Base-by-base conservation (phyloP, 2,329 filamentous ascomycete species). In the Ophiobolus disseminans region DNA sequence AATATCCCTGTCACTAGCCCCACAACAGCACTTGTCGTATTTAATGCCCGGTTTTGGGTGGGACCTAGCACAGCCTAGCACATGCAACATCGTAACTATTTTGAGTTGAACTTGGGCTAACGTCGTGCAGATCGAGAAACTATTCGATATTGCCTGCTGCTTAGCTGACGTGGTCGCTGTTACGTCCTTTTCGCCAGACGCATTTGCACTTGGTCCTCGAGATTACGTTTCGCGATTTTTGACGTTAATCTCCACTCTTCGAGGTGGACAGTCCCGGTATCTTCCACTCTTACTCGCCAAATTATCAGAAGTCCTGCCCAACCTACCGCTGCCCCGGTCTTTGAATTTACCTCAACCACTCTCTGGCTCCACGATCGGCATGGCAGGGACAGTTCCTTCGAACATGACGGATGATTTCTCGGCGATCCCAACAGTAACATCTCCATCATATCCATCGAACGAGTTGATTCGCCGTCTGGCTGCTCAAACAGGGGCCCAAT, bases 261-360 rank as follows among this genome's bases (percentile, higher is more conserved):
- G 89, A n/a, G 86, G 84, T 48, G 89, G 89, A 5, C 82, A 92
- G 47, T 82, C 87, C 53, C 86, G 88, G 41, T 94, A 91, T 67
- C 77, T 93, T 11, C 90, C 90, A 2, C 79, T 95, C 0, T 80
- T 96, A 1, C 75, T 94, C 45, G 83, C 82, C 68, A 94, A 93
- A 75, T 82, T 93, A 30, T 81, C 86, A 52, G 88, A 93, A 32
- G 80, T 87, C 3, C 75, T 92, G 3, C 87, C 88, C 40, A 72
- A 68, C 51, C 65, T 73, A 13, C 67, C 69, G 43, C 63, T 73
- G 45, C 71, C 71, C 45, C 65, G 65, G 43, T 68, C 68, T 23
- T 47, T 73, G 46, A 67, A 69, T 50, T 44, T 70, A 46, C 57
- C 66, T 13, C 68, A 66, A 50, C 53, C 58, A 26, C 45, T 65